A percentile compares a stretch with the other conserved stretches of the same genome.
These are phyloP conservation scores for Bimuria novae-zelandiae DNA, from an alignment of 2,329 filamentous ascomycete species.

Conservation along the genomic window DNA sequence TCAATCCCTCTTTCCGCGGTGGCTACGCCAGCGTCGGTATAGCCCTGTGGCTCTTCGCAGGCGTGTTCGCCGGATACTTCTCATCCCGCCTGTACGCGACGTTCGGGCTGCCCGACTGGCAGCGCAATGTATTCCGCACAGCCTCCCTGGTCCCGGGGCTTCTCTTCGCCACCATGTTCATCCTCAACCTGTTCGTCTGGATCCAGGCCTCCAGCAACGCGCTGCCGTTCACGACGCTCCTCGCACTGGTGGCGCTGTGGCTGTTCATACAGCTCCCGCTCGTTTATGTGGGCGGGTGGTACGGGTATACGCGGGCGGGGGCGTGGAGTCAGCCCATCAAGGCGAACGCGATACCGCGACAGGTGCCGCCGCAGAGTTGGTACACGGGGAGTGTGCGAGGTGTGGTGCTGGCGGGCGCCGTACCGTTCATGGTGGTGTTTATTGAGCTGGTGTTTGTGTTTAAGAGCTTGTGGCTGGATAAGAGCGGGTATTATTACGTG, in stretches of 20 bases:
- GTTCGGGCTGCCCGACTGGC: slow-evolving; percentile 75
- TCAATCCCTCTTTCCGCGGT: slow-evolving; percentile 88
- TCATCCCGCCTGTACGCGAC: slow-evolving; percentile 82
- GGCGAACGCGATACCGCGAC: slow-evolving; percentile 71
- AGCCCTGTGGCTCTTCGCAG: slow-evolving; percentile 81
- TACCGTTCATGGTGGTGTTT: slow-evolving; percentile 86
- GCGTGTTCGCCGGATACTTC: slow-evolving; percentile 85
- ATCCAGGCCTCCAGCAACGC: slow-evolving; percentile 86
- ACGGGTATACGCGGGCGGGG: slow-evolving; percentile 69
- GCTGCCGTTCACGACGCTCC: slow-evolving; percentile 78
- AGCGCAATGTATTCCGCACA: slow-evolving; percentile 74
- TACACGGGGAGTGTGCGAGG: slow-evolving; percentile 68
- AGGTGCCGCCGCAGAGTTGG: slow-evolving; percentile 76
- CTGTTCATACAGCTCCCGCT: slow-evolving; percentile 84
- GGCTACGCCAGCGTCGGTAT: slow-evolving; percentile 85
- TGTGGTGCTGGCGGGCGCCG: slow-evolving; percentile 72
- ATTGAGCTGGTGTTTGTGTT: slow-evolving; percentile 87
- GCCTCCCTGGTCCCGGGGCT: slow-evolving; percentile 79
- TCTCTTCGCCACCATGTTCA: slow-evolving; percentile 73
- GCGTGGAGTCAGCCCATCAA: slow-evolving; percentile 83
- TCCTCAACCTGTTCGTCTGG: slow-evolving; percentile 89
- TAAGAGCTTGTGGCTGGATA: slow-evolving; percentile 86
- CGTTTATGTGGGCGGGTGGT: slow-evolving; percentile 79
- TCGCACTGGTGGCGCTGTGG: slow-evolving; percentile 77
- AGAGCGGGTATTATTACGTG: slow-evolving; percentile 89